These are phyloP conservation scores for Euclidium syriacum DNA, from an alignment of 345 rosid species.

Conservation along the genomic window DNA sequence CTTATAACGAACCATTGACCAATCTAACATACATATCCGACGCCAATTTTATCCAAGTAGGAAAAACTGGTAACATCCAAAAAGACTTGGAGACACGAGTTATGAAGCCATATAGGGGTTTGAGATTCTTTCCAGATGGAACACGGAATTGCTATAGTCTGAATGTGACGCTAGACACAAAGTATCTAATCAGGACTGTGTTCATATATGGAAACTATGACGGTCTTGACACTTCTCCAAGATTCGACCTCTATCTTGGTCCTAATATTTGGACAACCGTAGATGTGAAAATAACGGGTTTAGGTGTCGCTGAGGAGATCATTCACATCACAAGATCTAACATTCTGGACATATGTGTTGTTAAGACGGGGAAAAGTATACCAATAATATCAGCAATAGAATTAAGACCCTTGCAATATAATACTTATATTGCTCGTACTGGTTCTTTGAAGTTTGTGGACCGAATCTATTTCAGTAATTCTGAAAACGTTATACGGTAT, in stretches of 20 bases:
- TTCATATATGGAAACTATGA: conserved; percentile 45
- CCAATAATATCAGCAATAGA: conserved; percentile 19
- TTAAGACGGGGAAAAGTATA: conserved; percentile 32
- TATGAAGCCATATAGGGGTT: background rate
- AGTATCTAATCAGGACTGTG: conserved; percentile 26
- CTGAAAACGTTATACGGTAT: background rate
- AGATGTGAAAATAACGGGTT: background rate
- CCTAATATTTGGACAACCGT: conserved; percentile 35
- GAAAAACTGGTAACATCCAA: conserved; percentile 8
- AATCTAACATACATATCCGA: conserved; percentile 32
- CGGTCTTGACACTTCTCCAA: conserved; percentile 10
- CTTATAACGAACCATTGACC: conserved; percentile 18
- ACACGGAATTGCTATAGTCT: conserved; percentile 34
- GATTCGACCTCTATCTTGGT: conserved; percentile 40
- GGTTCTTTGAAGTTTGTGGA: background rate
- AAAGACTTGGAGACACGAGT: background rate
- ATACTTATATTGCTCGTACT: background rate
- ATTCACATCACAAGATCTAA: conserved; percentile 28
- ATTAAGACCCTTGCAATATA: conserved; percentile 10
- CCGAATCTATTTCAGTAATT: background rate
- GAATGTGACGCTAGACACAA: conserved; percentile 14
- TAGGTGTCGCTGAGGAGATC: conserved; percentile 5
- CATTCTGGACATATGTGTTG: conserved; percentile 36
- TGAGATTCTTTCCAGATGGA: conserved; percentile 35
- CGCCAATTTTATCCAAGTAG: conserved; percentile 27